These are phyloP conservation scores for Chalaropsis thielavioides DNA, from an alignment of 2,329 filamentous ascomycete species.

Conservation along the genomic window DNA sequence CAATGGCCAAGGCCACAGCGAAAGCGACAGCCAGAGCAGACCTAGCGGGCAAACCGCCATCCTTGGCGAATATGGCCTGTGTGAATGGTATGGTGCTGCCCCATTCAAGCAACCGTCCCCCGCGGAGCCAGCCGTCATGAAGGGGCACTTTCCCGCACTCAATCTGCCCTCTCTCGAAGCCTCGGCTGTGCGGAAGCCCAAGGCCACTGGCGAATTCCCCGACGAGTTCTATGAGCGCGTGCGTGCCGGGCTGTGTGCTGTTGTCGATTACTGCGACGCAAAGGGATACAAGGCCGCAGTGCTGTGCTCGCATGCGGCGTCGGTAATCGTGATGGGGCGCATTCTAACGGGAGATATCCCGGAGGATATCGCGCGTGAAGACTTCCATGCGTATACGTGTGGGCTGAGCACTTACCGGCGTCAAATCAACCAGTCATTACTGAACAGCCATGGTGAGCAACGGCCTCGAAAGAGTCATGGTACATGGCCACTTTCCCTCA, in stretches of 20 bases:
- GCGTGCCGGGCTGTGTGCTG: conserved; percentile 50
- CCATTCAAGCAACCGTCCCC: conserved; percentile 75
- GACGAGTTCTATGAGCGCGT: conserved; percentile 66
- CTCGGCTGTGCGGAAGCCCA: conserved; percentile 42
- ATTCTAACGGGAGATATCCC: conserved; percentile 69
- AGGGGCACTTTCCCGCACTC: conserved; percentile 51
- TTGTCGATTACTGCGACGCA: conserved; percentile 60
- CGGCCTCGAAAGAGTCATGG: not conserved
- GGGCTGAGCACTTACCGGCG: conserved; percentile 51
- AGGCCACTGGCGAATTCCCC: conserved; percentile 61
- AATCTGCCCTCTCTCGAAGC: conserved; percentile 43
- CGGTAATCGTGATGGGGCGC: conserved; percentile 73
- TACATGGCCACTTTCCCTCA: not conserved
- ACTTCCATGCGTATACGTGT: conserved; percentile 77
- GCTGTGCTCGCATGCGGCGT: conserved; percentile 80
- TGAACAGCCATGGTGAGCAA: not conserved
- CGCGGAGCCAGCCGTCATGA: conserved; percentile 47
- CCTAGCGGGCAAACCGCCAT: conserved; percentile 27
- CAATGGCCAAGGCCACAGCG: conserved; percentile 29
- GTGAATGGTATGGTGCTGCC: conserved; percentile 86
- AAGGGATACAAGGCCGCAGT: conserved; percentile 56
- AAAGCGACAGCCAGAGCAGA: conserved; percentile 14
- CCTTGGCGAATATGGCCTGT: conserved; percentile 43
- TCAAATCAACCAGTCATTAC: not conserved
- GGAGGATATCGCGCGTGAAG: conserved; percentile 52